Percentiles rank a stretch among this genome's conserved stretches.
Conservation (phyloP, 169 alveolate genomes). For the Eimeria acervulina region DNA sequence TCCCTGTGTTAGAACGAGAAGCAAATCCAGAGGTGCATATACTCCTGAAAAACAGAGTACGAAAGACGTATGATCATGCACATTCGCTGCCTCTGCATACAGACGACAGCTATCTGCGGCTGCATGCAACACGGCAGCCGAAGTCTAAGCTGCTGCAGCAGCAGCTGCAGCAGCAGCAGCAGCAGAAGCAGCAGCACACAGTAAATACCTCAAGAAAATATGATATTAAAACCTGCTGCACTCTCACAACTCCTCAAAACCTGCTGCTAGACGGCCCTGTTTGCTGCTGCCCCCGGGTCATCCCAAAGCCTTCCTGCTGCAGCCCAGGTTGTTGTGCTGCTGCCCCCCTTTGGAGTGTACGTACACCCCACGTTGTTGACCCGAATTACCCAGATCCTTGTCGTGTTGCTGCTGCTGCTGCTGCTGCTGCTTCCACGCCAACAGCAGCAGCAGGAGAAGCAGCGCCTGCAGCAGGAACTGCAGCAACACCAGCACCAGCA, state of each 20-base stretch:
- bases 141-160: constrained; percentile 19
- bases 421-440: background rate
- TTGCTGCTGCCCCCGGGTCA: constrained; percentile 1
- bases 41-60: constrained; percentile 12
- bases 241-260: background rate
- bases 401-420: background rate
- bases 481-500: too few species aligned
- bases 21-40: background rate
- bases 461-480: too few species aligned
- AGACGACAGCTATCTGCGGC: background rate
- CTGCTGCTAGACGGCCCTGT: constrained; percentile 12
- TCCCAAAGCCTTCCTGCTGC: background rate
- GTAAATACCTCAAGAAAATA: background rate
- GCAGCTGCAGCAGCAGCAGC: constrained; percentile 42
- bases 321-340: background rate
- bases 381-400: too few species aligned
- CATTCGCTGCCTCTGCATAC: constrained; percentile 31
- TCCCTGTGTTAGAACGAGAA: background rate
- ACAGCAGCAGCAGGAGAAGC: constrained; percentile 29
- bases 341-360: background rate
- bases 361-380: background rate
- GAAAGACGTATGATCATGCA: constrained; percentile 34
- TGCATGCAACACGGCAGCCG: background rate
- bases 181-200: background rate
- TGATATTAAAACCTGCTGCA: background rate